Base-by-base conservation (phyloP, 192 early-diverging fungal species). In the Coemansia sp. region DNA sequence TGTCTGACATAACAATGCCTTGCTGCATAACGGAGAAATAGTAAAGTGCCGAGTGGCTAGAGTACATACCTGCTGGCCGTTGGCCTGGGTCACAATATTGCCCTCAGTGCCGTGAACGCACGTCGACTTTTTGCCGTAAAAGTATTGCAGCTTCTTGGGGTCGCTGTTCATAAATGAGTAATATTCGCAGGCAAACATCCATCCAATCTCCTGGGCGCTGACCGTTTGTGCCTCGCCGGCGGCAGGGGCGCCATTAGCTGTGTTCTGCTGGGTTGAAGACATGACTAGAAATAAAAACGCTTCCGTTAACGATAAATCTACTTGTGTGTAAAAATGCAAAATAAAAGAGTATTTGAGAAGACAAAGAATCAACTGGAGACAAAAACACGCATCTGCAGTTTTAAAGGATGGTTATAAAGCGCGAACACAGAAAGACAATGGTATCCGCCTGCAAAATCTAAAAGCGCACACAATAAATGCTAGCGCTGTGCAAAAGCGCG, bases 161-260 rank as follows among this genome's bases (percentile, higher is more conserved):
- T 91, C 87, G 65, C 88, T 88, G 85, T 93, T 93, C 71, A 97
- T 77, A 69, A 93, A 89, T 32, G 91, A 94, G 81, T 97, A 97
- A 76, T 95, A 97, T 71, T 96, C 88, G 70, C 91, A 90, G 54
- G 93, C 95, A 83, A 97, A 97, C 66, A 95, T 86, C 91, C 90
- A 91, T 27, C 94, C 94, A 51, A 97, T 87, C 67, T 95, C 89
- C 68, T 86, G 83, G 41, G 84, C 62, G 59, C 49, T 64, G 19
- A 80, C 68, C 60, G 53, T 75, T 41, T 45, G 73, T 64, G 54
- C 24, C 59, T 62, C 71, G 29, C 37, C 65, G 58, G 62, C 55
- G 53, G 62, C 65, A 55, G 62, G 48, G 53, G 62, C 60, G 63
- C 70, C 68, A 56, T 71, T 76, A 32, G 69, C 49, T 82, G 61